These are phyloP conservation scores for Colletotrichum karsti DNA, from an alignment of 2,329 filamentous ascomycete species.

Conservation along the genomic window DNA sequence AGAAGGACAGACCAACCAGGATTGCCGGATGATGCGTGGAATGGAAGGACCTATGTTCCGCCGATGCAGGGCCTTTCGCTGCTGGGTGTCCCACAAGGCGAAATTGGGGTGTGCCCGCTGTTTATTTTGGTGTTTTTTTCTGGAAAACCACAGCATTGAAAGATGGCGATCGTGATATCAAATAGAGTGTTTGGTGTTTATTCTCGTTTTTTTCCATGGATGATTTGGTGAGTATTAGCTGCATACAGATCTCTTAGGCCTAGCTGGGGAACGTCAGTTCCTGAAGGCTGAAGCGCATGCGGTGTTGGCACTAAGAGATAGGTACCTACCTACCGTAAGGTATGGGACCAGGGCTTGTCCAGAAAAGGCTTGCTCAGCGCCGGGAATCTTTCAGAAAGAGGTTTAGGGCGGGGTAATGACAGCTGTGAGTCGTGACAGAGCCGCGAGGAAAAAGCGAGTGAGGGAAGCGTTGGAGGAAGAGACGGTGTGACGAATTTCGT, in stretches of 20 bases:
- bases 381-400: conserved; percentile 10
- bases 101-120: not conserved
- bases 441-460: not conserved
- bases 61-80: not conserved
- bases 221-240: not conserved
- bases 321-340: too few species aligned
- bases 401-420: conserved; percentile 19
- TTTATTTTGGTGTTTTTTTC: not conserved
- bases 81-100: conserved; percentile 7
- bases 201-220: not conserved
- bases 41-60: not conserved
- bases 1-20: too few species aligned
- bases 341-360: not conserved
- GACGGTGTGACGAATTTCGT: conserved; percentile 15
- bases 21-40: not conserved
- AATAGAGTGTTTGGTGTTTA: not conserved
- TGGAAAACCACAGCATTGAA: not conserved
- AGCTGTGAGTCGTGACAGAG: too few species aligned
- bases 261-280: not conserved
- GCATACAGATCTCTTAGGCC: too few species aligned
- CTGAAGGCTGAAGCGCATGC: not conserved
- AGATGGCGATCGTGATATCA: not conserved
- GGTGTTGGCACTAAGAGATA: not conserved
- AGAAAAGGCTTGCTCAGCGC: not conserved
- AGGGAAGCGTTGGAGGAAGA: conserved; percentile 6